Base-by-base conservation (phyloP, 148 eudicot species). In the Silene latifolia region DNA sequence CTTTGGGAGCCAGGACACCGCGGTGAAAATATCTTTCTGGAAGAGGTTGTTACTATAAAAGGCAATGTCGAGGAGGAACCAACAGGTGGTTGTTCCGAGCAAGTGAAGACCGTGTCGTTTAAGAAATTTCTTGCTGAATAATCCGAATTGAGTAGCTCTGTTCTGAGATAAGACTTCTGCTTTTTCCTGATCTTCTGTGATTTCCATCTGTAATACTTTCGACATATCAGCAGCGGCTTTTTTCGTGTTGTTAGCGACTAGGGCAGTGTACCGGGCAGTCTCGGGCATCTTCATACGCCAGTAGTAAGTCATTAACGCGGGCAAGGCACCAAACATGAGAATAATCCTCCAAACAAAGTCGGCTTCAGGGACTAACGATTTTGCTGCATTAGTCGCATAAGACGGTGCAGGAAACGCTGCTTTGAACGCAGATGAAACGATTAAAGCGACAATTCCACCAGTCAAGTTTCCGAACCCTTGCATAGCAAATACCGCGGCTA, bases 251-350 rank as follows among this genome's bases (percentile, higher is more conserved):
- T 39, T 57, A 10, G 75, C 75, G 4, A 72, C 65, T 0, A 72
- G 51, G 64, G 75, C 65, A 2, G 75, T 72, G 66, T 72, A 72
- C 1, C 75, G 63, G 3, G 75, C 75, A 56, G 75, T 72, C 54
- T 72, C 75, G 4, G 75, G 75, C 75, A 72, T 72, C 53, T 72
- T 59, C 75, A 72, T 72, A 32, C 75, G 75, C 75, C 75, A 72
- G 48, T 72, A 72, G 51, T 57, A 58, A 0, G 75, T 72, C 63
- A 72, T 11, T 10, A 58, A 8, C 0, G 75, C 75, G 14, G 75
- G 75, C 3, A 72, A 15, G 3, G 75, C 75, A 1, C 75, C 75
- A 35, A 72, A 72, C 75, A 72, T 72, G 0, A 72, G 48, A 20
- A 72, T 60, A 7, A 57, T 58, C 4, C 75, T 35, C 75, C 75